A percentile compares a stretch with the other conserved stretches of the same genome.
Evolutionary conservation across 306 rosid genomes (phyloP).

Genomic region (Fragaria iinumae): DNA sequence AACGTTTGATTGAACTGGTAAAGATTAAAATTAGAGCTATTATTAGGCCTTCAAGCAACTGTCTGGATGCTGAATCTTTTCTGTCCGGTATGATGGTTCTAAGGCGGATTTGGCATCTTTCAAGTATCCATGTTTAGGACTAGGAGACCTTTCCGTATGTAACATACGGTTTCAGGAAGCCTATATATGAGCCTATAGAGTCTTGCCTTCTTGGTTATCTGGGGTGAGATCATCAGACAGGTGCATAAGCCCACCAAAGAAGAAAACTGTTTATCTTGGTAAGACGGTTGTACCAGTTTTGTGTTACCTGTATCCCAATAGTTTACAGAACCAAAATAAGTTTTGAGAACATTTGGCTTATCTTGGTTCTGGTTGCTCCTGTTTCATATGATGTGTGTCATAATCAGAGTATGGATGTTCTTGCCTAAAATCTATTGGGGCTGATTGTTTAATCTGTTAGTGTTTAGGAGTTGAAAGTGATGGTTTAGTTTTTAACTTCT

Average conservation of each 20-base stretch:
- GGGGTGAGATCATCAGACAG: not conserved
- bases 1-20: not conserved
- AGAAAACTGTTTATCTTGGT: conserved; percentile 46
- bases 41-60: not conserved
- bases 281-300: conserved; percentile 11
- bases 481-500: not conserved
- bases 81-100: not conserved
- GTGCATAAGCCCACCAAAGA: conserved; percentile 31
- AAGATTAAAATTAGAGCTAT: not conserved
- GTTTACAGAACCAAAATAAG: not conserved
- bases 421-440: not conserved
- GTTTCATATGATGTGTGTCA: not conserved
- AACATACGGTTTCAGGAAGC: not conserved
- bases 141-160: not conserved
- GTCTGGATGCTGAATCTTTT: not conserved
- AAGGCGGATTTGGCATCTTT: not conserved
- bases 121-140: not conserved
- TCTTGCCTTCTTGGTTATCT: not conserved
- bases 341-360: not conserved
- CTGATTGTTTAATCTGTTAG: not conserved
- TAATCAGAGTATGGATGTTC: not conserved
- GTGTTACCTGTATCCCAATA: not conserved
- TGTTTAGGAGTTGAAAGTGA: not conserved
- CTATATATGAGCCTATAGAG: not conserved
- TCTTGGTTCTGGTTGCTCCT: not conserved